Percentiles rank a stretch among this genome's conserved stretches.
Evolutionary conservation across 2,329 filamentous ascomycete species (phyloP).

Genomic region (Daldinia eschscholtzii): DNA sequence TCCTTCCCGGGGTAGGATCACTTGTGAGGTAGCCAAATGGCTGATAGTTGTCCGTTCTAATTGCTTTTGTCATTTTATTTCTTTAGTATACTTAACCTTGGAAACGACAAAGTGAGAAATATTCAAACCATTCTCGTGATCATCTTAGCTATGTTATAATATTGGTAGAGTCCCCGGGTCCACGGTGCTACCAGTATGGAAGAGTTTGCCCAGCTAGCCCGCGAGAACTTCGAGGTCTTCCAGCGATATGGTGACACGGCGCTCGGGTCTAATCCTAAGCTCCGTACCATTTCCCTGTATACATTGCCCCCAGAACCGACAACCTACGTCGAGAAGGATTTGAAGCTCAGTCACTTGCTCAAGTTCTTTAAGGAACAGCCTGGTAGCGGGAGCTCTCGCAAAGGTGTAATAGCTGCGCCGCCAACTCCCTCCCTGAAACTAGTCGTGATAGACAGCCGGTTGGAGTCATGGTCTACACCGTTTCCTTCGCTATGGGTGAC

Average conservation of each 20-base stretch:
- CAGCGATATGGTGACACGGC: conserved; percentile 35
- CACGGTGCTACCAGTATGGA: conserved; percentile 33
- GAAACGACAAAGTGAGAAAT: not conserved
- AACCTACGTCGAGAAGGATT: conserved; percentile 31
- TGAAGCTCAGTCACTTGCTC: conserved; percentile 23
- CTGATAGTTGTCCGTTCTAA: not conserved
- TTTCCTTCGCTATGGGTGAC: conserved; percentile 40
- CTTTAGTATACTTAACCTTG: not conserved
- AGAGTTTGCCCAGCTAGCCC: conserved; percentile 41
- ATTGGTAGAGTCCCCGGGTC: conserved; percentile 21
- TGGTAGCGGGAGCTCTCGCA: not conserved
- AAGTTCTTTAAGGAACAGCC: conserved; percentile 28
- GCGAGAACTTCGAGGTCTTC: conserved; percentile 41
- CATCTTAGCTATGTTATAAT: not conserved
- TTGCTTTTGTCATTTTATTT: not conserved
- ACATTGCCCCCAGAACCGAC: conserved; percentile 19
- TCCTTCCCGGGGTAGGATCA: conserved; percentile 18
- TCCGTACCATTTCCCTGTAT: conserved; percentile 30
- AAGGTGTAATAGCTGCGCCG: not conserved
- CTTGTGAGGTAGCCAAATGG: not conserved
- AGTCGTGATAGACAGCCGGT: conserved; percentile 34
- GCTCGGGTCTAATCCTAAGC: conserved; percentile 29
- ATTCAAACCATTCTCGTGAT: not conserved
- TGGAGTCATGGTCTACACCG: conserved; percentile 37
- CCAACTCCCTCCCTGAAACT: conserved; percentile 24